Base-by-base conservation (phyloP, 139 green algal species). In the Chlorella sp. region DNA sequence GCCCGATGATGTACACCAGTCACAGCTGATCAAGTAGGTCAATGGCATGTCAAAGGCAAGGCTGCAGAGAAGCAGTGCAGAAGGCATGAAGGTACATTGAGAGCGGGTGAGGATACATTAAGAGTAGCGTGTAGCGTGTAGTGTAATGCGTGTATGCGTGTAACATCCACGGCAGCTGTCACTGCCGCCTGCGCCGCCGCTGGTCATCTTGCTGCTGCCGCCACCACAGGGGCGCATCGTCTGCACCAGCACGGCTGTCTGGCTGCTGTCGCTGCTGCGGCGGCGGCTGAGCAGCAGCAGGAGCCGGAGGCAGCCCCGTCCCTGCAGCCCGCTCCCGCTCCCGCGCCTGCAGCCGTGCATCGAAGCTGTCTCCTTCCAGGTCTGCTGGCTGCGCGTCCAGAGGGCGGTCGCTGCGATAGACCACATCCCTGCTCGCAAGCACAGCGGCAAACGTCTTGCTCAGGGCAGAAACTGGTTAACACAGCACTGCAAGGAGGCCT, bases 381-480 rank as follows among this genome's bases (percentile, higher is more conserved):
- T 89, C 86, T 3, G 23, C 2, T 51, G 62, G 56, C 71, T 89
- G 86, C 21, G n/a, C 18, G 4, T 73, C 60, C 39, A 89, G 32
- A 16, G 51, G 30, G 6, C 65, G 47, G 71, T 89, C 85, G 63
- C 30, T 65, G 38, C 85, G 75, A 51, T 83, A 89, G 30, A 89
- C 72, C 15, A 67, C 80, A 36, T 86, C 76, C 47, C 81, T 73
- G 78, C 38, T 28, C 12, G 56, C 17, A 38, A 51, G 44, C 44
- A 6, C 6, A 51, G 44, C 9, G 44, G 44, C 44, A 51, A 51
- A 51, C 7, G 44, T 51, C 7, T 51, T 51, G 44, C 9, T 51
- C 44, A 51, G 44, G n/a, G n/a, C n/a, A 51, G 44, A 9, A 16
- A 6, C 44, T 6, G 44, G 6, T 51, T 6, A 51, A 9, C 44